These are phyloP conservation scores for Mentha longifolia DNA, from an alignment of 257 asterid species.

Conservation along the genomic window DNA sequence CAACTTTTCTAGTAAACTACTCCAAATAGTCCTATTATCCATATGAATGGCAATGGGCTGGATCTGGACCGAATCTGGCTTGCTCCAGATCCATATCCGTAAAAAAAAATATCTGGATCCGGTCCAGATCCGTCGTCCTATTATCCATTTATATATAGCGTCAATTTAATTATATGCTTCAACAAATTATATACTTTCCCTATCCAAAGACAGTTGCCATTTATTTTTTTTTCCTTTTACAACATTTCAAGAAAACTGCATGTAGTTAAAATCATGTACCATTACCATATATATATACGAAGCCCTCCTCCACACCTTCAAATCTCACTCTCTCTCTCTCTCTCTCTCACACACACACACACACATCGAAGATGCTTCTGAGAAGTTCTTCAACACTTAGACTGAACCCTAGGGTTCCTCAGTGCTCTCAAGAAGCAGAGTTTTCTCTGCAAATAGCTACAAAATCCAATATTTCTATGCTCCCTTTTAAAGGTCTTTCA, in stretches of 20 bases:
- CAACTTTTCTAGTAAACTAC: neutral
- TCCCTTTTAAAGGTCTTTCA: no score
- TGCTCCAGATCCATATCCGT: no score
- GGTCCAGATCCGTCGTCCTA: no score
- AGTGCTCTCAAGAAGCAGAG: conserved; percentile 32
- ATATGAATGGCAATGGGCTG: no score
- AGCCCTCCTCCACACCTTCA: no score
- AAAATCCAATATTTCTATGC: conserved; percentile 23
- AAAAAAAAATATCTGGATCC: no score
- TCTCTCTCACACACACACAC: neutral
- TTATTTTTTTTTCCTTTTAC: no score
- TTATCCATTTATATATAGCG: neutral
- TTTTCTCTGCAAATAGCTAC: conserved; percentile 10
- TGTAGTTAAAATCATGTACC: no score
- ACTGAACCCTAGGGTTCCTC: conserved; percentile 41
- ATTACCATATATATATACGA: no score
- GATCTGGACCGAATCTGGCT: no score
- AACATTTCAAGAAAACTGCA: no score
- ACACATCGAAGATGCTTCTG: conserved; percentile 40
- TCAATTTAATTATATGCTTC: no score
- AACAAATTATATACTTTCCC: neutral
- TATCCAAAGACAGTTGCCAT: neutral
- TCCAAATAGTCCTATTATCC: neutral
- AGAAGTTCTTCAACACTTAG: conserved; percentile 47
- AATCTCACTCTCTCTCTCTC: conserved; percentile 1